phyloP scores from a whole-genome alignment of 495 filamentous ascomycete species.

The Hypoxylon rickii region DNA sequence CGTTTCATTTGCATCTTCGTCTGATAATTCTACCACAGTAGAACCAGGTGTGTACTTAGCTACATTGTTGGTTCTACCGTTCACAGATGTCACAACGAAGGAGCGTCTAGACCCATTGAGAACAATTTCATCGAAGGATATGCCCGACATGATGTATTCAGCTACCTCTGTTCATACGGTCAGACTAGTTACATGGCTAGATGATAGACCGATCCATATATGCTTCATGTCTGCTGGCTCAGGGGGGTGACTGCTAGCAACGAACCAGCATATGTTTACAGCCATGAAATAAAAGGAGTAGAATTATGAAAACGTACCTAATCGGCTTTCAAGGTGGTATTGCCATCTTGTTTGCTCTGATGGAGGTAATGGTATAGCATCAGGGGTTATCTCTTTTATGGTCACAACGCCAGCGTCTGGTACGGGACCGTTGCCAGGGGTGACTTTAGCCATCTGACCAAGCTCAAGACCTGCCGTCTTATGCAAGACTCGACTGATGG shows the following conservation, averaged over 20 bases:
- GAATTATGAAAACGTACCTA: constrained; percentile 46
- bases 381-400: constrained; percentile 34
- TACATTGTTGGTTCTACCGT: constrained; percentile 44
- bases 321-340: constrained; percentile 62
- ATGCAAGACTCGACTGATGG: constrained; percentile 37
- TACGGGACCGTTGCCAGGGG: constrained; percentile 30
- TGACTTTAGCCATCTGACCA: constrained; percentile 33
- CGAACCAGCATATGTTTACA: background rate
- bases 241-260: background rate
- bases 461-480: constrained; percentile 31
- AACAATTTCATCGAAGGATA: constrained; percentile 53
- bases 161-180: constrained; percentile 40
- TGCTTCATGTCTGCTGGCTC: background rate
- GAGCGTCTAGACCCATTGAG: constrained; percentile 50
- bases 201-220: constrained; percentile 3
- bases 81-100: constrained; percentile 53
- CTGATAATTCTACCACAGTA: constrained; percentile 43
- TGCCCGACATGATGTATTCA: constrained; percentile 53
- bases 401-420: constrained; percentile 32
- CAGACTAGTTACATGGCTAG: constrained; percentile 14
- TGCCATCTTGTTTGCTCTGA: constrained; percentile 64
- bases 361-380: constrained; percentile 19
- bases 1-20: constrained; percentile 20
- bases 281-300: background rate
- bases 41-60: constrained; percentile 45